Evolutionary conservation across 1,284 basidiomycete genomes (phyloP).

Genomic region (Papiliotrema nemorosa): DNA sequence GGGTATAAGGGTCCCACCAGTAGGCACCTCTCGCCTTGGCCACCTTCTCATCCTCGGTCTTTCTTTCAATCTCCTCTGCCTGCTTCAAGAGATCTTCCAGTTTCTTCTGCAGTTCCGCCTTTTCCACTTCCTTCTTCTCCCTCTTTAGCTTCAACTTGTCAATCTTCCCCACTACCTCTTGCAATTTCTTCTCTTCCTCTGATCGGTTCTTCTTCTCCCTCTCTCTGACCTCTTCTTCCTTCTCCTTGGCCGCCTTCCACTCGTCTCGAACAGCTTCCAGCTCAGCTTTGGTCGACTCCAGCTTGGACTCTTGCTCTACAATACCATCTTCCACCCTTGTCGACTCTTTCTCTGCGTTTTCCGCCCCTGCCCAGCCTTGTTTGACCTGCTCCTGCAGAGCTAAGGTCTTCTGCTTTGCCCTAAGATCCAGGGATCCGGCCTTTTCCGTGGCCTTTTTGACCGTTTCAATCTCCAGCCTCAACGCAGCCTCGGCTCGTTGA

Average conservation of each 20-base stretch:
- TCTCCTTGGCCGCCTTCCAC: constrained; percentile 29
- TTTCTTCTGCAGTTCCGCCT: constrained; percentile 35
- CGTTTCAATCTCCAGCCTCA: constrained; percentile 46
- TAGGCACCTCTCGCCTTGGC: constrained; percentile 9
- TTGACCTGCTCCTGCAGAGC: constrained; percentile 50
- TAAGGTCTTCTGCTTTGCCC: constrained; percentile 47
- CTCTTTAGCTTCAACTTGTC: constrained; percentile 67
- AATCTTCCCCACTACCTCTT: constrained; percentile 59
- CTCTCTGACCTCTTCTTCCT: constrained; percentile 40
- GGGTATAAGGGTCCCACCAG: constrained; percentile 4
- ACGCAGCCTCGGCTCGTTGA: constrained; percentile 45
- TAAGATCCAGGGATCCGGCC: constrained; percentile 42
- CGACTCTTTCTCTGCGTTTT: constrained; percentile 39
- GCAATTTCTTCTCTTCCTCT: constrained; percentile 44
- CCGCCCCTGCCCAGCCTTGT: constrained; percentile 45
- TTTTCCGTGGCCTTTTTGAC: constrained; percentile 48
- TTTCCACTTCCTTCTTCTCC: constrained; percentile 45
- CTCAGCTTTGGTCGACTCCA: constrained; percentile 24
- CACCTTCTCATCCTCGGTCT: constrained; percentile 32
- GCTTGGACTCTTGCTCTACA: constrained; percentile 29
- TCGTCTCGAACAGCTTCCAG: constrained; percentile 31
- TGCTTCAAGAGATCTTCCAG: constrained; percentile 42
- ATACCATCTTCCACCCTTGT: constrained; percentile 31
- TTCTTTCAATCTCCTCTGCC: constrained; percentile 36
- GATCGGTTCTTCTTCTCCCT: constrained; percentile 32